phyloP scores from a whole-genome alignment of 768 basidiomycete species.

The Hirschioporus abietinus region DNA sequence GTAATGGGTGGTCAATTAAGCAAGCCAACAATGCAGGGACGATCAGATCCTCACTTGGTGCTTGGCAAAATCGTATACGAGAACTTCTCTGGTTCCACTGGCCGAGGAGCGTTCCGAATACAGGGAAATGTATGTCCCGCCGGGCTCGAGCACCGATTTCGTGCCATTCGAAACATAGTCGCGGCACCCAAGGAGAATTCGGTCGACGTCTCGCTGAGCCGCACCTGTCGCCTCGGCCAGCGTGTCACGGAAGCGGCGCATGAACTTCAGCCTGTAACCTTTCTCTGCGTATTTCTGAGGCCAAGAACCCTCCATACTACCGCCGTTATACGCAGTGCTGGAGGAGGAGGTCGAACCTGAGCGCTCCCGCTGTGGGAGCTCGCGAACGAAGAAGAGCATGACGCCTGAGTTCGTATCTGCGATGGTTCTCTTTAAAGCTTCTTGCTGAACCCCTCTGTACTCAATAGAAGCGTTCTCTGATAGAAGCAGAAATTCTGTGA shows the following conservation, averaged over 20 bases:
- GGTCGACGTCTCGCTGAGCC: neutral
- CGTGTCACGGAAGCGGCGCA: neutral
- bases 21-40: neutral
- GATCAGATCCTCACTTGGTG: neutral
- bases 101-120: neutral
- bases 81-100: neutral
- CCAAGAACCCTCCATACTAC: neutral
- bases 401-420: neutral
- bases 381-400: constrained; percentile 1
- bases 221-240: neutral
- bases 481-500: neutral
- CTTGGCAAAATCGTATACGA: constrained; percentile 3
- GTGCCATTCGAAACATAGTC: neutral
- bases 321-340: neutral
- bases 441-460: neutral
- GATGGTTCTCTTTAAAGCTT: neutral
- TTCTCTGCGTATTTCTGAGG: neutral
- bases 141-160: constrained; percentile 1
- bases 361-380: neutral
- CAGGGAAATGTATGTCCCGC: constrained; percentile 1
- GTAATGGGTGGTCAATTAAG: neutral
- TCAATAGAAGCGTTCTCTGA: neutral
- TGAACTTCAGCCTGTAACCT: neutral
- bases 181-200: neutral
- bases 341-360: neutral